Evolutionary conservation across 345 rosid species (phyloP), one percentile per base, ranked within the genome.

Genomic region (Eucalyptus tenuipes): DNA sequence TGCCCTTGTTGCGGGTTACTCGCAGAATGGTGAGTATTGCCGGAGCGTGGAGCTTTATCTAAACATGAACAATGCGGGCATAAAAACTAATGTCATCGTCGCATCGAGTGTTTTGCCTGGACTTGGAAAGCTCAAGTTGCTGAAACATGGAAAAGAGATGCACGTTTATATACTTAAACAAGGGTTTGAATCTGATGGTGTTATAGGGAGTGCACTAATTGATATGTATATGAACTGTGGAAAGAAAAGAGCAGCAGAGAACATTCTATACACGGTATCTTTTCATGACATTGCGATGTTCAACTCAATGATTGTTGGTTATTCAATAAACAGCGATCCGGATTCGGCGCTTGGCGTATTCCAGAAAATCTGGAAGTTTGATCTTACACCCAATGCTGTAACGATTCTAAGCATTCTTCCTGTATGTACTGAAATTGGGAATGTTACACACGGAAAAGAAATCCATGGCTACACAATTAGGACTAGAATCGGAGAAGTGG

Each of bases 171-270:
- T 92, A 71, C 91, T 94, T 68, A 93, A 93, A 89, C 94, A 87
- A 64, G 94, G 88, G 37, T 92, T 91, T 80, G 90, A 93, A 49
- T 91, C 91, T 13, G 95, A 94, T 90, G 81, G 88, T 90, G 92
- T 93, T 87, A 89, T 94, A 27, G 92, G 92, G 49, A 91, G 93
- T 91, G 92, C 94, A 33, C 55, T 93, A 86, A 88, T 95, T 44
- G 96, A 95, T 89, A 92, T 95, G 95, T 95, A 94, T 68, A 91
- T 93, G 85, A 94, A 91, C 87, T 92, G 92, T 64, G 90, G 93
- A 80, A 89, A 85, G 12, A 92, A 89, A 48, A 81, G 84, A 85
- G 91, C 91, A 87, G 95, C 96, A 88, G 93, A 93, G 87, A 86
- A 86, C 87, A 90, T 93, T 86, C 93, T 94, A 85, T 88, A 89